Evolutionary conservation across 345 rosid genomes (phyloP).

Genomic region (Eucalyptus decipiens): DNA sequence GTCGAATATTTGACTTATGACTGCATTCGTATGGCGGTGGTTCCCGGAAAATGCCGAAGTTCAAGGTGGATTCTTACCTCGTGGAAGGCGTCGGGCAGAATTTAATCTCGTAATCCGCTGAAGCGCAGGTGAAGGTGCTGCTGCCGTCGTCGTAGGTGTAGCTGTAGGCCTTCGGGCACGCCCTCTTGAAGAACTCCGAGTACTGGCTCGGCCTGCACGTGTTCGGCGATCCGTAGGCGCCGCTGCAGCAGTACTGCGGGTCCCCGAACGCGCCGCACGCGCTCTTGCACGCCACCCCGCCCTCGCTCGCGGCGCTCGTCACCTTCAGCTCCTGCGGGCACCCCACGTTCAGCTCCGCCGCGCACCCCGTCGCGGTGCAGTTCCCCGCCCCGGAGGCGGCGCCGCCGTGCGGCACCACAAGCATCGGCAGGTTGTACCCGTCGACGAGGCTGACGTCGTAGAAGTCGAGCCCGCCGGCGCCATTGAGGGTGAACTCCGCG

Average conservation of each 20-base stretch:
- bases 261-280: constrained; percentile 47
- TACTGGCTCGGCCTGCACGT: constrained; percentile 42
- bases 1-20: not conserved
- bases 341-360: constrained; percentile 29
- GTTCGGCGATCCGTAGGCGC: constrained; percentile 32
- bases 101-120: constrained; percentile 36
- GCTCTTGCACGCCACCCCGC: constrained; percentile 50
- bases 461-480: constrained; percentile 38
- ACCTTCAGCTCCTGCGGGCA: constrained; percentile 51
- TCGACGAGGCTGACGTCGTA: constrained; percentile 68
- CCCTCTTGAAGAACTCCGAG: constrained; percentile 41
- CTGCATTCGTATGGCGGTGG: not conserved
- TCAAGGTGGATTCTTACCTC: constrained; percentile 3
- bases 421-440: constrained; percentile 61
- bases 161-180: constrained; percentile 53
- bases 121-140: constrained; percentile 45
- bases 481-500: constrained; percentile 46
- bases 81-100: constrained; percentile 38
- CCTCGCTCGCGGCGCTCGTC: not conserved
- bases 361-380: constrained; percentile 41
- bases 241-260: constrained; percentile 57
- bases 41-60: not conserved
- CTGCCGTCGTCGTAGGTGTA: constrained; percentile 57
- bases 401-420: constrained; percentile 35
- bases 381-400: constrained; percentile 3